Conservation (phyloP, 1,139 yeast species). For the Kodamaea arcana region DNA sequence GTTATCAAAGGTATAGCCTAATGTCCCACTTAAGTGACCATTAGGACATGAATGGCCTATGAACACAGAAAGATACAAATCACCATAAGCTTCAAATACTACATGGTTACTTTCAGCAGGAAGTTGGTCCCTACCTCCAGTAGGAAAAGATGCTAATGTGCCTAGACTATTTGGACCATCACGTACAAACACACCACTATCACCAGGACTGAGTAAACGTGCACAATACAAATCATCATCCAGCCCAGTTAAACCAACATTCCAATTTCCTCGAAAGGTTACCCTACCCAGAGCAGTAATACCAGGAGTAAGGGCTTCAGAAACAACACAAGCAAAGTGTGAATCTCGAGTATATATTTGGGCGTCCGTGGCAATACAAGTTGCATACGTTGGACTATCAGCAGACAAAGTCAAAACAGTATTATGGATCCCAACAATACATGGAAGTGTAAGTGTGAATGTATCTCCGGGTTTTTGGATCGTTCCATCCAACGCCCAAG, state of each 20-base stretch:
- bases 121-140: background rate
- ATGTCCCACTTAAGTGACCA: background rate
- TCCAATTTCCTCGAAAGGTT: background rate
- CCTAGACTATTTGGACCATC: background rate
- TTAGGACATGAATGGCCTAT: background rate
- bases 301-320: background rate
- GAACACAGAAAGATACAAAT: background rate
- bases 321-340: background rate
- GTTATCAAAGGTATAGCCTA: background rate
- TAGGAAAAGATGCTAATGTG: background rate
- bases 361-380: background rate
- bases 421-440: conserved; percentile 13
- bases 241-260: background rate
- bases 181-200: no score
- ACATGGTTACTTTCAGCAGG: background rate
- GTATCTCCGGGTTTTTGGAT: conserved; percentile 27
- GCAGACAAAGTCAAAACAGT: background rate
- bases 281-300: background rate
- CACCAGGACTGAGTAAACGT: background rate
- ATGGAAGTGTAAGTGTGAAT: conserved; percentile 26
- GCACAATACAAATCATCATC: background rate
- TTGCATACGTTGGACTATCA: background rate
- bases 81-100: background rate
- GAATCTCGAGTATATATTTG: background rate
- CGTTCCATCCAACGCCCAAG: conserved; percentile 14